Evolutionary conservation across 1,139 yeast species (phyloP).

Genomic region (Zygosaccharomyces sapae): DNA sequence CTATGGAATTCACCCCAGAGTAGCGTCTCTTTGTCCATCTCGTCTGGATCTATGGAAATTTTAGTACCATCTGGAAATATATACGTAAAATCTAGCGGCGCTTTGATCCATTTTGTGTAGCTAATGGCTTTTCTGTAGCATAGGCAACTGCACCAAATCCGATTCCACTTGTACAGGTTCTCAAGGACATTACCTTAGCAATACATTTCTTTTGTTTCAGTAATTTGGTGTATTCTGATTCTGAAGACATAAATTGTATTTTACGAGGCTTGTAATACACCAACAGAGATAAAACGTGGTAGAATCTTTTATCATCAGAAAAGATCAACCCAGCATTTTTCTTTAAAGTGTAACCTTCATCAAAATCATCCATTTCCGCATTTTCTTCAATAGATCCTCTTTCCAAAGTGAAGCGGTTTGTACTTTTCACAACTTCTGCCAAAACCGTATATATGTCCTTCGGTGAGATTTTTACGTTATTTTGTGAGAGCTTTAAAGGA

Average conservation of each 20-base stretch:
- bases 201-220: slow-evolving; percentile 51
- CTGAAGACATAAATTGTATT: slow-evolving; percentile 25
- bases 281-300: slow-evolving; percentile 61
- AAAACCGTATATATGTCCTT: slow-evolving; percentile 19
- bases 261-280: slow-evolving; percentile 25
- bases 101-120: slow-evolving; percentile 84
- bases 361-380: slow-evolving; percentile 16
- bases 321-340: slow-evolving; percentile 50
- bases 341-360: slow-evolving; percentile 22
- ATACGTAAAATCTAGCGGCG: slow-evolving; percentile 67
- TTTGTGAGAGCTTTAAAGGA: slow-evolving; percentile 1
- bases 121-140: slow-evolving; percentile 71
- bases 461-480: slow-evolving; percentile 10
- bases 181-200: slow-evolving; percentile 58
- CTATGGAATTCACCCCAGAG: slow-evolving; percentile 92
- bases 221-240: slow-evolving; percentile 27
- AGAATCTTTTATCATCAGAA: slow-evolving; percentile 72
- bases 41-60: slow-evolving; percentile 54
- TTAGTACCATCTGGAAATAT: slow-evolving; percentile 66
- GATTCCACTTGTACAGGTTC: slow-evolving; percentile 72
- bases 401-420: slow-evolving; percentile 11
- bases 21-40: slow-evolving; percentile 48
- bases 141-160: slow-evolving; percentile 72
- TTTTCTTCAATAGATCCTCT: slow-evolving; percentile 15
- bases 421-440: slow-evolving; percentile 18